Conservation (phyloP, 2,329 filamentous ascomycete genomes). For the Fonsecaea erecta region DNA sequence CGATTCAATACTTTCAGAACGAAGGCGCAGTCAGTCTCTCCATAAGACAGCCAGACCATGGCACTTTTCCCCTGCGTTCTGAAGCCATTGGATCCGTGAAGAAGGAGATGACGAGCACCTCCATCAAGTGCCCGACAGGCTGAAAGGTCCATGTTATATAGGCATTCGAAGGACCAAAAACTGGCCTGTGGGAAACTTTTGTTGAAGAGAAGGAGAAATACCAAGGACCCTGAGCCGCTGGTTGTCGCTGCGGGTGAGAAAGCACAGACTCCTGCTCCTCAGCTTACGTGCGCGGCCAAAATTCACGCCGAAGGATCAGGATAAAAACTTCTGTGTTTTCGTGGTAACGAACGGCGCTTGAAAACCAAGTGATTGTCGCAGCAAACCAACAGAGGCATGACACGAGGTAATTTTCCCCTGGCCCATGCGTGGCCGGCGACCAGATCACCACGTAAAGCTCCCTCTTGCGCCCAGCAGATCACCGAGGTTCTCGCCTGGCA, state of each 20-base stretch:
- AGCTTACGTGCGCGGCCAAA: not conserved
- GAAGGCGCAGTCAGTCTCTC: not conserved
- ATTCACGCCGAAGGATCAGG: not conserved
- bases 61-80: not conserved
- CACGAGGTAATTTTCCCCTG: not conserved
- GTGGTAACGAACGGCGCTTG: not conserved
- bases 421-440: not conserved
- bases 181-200: not conserved
- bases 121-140: not conserved
- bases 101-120: not conserved
- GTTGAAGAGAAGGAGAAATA: not conserved
- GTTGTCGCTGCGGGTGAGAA: not conserved
- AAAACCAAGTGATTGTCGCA: not conserved
- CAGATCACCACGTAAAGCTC: not conserved
- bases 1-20: not conserved
- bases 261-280: not conserved
- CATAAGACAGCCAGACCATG: not conserved
- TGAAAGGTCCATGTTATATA: not conserved
- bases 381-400: not conserved
- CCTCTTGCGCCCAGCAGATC: not conserved
- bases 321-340: not conserved
- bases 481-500: not conserved
- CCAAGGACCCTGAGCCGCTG: not conserved
- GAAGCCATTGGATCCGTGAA: not conserved
- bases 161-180: not conserved